Evolutionary conservation across 331 rosid genomes (phyloP).

Genomic region (Rhamnella rubrinervis): DNA sequence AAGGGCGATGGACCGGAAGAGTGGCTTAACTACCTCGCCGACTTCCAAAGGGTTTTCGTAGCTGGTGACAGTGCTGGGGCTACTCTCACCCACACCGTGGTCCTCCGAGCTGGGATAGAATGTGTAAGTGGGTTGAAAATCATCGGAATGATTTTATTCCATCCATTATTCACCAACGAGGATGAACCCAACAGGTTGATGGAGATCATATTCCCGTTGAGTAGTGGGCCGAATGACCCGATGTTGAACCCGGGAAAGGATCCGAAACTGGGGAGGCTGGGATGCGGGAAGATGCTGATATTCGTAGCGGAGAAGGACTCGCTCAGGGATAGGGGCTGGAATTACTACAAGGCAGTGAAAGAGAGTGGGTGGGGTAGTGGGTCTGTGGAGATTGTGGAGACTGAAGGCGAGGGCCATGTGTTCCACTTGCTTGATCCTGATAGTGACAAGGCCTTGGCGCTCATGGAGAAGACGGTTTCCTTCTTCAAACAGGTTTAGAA

Average conservation of each 20-base stretch:
- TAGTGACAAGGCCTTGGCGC: not conserved
- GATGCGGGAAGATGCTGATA: conserved; percentile 9
- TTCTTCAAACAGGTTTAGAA: conserved; percentile 11
- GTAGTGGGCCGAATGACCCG: conserved; percentile 18
- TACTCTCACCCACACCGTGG: not conserved
- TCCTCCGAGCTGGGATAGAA: not conserved
- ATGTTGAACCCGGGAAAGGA: not conserved
- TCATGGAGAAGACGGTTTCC: conserved; percentile 17
- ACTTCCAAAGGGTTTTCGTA: conserved; percentile 8
- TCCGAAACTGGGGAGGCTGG: not conserved
- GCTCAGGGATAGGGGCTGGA: conserved; percentile 15
- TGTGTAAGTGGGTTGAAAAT: not conserved
- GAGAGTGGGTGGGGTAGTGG: conserved; percentile 37
- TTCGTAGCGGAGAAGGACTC: conserved; percentile 22
- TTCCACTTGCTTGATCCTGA: conserved; percentile 28
- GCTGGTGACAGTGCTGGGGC: conserved; percentile 18
- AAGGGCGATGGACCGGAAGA: conserved; percentile 4
- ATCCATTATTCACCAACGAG: not conserved
- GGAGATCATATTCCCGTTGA: not conserved
- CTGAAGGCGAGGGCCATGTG: conserved; percentile 29
- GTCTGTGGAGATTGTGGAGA: conserved; percentile 19
- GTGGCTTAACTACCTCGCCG: conserved; percentile 17
- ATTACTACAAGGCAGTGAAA: conserved; percentile 14
- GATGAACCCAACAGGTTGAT: not conserved
- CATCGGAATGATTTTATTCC: conserved; percentile 9